phyloP scores from a whole-genome alignment of 2,329 filamentous ascomycete species.

The Sphaerulina populicola region DNA sequence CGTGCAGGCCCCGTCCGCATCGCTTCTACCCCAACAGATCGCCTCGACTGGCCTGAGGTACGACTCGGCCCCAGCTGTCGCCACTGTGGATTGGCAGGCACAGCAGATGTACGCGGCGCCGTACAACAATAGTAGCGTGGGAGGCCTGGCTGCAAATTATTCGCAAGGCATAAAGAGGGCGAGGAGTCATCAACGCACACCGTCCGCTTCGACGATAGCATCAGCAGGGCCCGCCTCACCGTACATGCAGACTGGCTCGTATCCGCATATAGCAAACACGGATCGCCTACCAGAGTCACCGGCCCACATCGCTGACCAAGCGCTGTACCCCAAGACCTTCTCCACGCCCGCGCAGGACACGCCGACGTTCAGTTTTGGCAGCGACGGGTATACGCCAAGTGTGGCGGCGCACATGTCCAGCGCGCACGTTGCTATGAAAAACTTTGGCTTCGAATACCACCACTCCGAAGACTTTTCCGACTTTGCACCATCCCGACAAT shows the following conservation, averaged over 20 bases:
- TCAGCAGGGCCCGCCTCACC: slow-evolving; percentile 41
- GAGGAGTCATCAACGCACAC: slow-evolving; percentile 29
- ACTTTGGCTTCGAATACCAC: slow-evolving; percentile 48
- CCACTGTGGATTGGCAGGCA: slow-evolving; percentile 18
- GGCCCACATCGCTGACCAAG: slow-evolving; percentile 32
- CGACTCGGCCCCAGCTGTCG: slow-evolving; percentile 13
- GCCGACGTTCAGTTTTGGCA: slow-evolving; percentile 43
- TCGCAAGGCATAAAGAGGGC: slow-evolving; percentile 21
- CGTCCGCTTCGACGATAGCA: slow-evolving; percentile 37
- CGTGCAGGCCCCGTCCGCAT: slow-evolving; percentile 3
- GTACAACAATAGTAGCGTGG: slow-evolving; percentile 23
- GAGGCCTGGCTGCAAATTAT: slow-evolving; percentile 7
- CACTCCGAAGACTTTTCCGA: slow-evolving; percentile 45
- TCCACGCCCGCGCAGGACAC: slow-evolving; percentile 38
- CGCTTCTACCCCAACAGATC: not conserved
- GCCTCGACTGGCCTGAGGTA: slow-evolving; percentile 4
- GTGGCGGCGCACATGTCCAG: slow-evolving; percentile 34
- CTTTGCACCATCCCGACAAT: slow-evolving; percentile 48
- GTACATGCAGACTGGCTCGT: slow-evolving; percentile 31
- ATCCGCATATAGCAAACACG: slow-evolving; percentile 39
- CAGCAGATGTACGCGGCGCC: slow-evolving; percentile 18
- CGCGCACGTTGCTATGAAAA: slow-evolving; percentile 54
- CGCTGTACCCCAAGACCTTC: slow-evolving; percentile 45
- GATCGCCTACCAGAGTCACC: slow-evolving; percentile 39
- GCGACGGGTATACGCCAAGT: slow-evolving; percentile 27